Base-by-base conservation (phyloP, 441 rosid species). In the Populus tomentosa region DNA sequence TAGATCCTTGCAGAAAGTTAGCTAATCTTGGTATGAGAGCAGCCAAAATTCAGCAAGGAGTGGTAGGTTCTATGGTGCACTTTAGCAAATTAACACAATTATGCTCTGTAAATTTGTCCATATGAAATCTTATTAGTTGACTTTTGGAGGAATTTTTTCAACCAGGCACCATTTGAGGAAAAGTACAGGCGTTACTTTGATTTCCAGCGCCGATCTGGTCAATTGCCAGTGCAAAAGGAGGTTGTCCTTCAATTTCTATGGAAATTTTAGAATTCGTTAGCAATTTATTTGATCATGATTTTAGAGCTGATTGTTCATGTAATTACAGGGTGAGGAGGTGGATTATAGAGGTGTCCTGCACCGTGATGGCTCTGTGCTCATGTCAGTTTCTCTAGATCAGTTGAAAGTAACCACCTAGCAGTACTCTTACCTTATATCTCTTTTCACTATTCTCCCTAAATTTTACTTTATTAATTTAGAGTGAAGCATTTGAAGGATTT, bases 291-390 rank as follows among this genome's bases (percentile, higher is more conserved):
- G 3, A 53, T 70, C 56, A 20, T 59, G 32, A 46, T 42, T 65
- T 77, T 77, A 70, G 13, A 70, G 70, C 30, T 86, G 62, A 69
- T 78, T 63, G 71, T 68, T 66, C 64, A 16, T 40, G 70, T 69
- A 77, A 71, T 23, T 76, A 46, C 78, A 92, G 99, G 97, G 95
- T 69, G 98, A 95, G 83, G 97, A 92, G 82, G 99, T 93, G 67
- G 99, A 95, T 85, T 95, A 87, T 81, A 92, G 99, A 86, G 94
- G 94, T 64, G 97, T 81, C 73, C 89, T 93, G 86, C 98, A 95
- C 84, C 97, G 99, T 75, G 98, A 95, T 86, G 99, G 99, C 73
- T 95, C 99, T 26, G 99, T 95, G 78, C 88, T 95, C 26, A 89
- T 92, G 97, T 88, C 97, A 5, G 86, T 93, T 82, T 86, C 95